Evolutionary conservation across 768 basidiomycete genomes (phyloP).

Genomic region (Artomyces pyxidatus): DNA sequence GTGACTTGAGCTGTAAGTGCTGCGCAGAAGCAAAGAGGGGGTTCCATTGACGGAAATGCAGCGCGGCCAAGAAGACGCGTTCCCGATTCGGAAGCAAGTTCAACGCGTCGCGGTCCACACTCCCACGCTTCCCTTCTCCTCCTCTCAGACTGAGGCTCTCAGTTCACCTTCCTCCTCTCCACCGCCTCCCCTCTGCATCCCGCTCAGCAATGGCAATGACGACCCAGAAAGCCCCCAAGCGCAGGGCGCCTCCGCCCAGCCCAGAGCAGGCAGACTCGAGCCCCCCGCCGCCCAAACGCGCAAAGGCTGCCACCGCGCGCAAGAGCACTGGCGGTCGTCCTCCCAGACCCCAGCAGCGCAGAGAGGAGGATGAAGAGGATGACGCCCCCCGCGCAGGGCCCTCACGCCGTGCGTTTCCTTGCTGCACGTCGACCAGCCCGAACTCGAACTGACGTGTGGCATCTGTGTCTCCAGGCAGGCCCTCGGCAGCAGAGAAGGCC

Average conservation of each 20-base stretch:
- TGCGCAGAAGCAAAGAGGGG: neutral
- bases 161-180: slow-evolving; percentile 4
- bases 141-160: too few species aligned
- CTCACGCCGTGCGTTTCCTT: neutral
- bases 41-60: neutral
- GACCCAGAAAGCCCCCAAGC: slow-evolving; percentile 51
- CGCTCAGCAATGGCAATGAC: slow-evolving; percentile 55
- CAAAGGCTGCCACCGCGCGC: slow-evolving; percentile 53
- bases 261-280: slow-evolving; percentile 31
- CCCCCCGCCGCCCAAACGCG: slow-evolving; percentile 36
- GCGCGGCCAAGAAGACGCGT: slow-evolving; percentile 5
- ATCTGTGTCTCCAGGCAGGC: neutral
- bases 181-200: neutral
- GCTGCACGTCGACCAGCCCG: neutral
- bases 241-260: slow-evolving; percentile 14
- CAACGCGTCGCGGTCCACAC: slow-evolving; percentile 12
- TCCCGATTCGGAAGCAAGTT: slow-evolving; percentile 10
- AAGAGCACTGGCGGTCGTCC: slow-evolving; percentile 64
- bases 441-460: neutral
- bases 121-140: too few species aligned
- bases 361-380: neutral
- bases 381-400: slow-evolving; percentile 1
- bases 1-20: slow-evolving; percentile 2
- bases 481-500: slow-evolving; percentile 20
- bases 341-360: neutral